Base-by-base conservation (phyloP, 768 basidiomycete genomes). In the Amanita subjunquillea region DNA sequence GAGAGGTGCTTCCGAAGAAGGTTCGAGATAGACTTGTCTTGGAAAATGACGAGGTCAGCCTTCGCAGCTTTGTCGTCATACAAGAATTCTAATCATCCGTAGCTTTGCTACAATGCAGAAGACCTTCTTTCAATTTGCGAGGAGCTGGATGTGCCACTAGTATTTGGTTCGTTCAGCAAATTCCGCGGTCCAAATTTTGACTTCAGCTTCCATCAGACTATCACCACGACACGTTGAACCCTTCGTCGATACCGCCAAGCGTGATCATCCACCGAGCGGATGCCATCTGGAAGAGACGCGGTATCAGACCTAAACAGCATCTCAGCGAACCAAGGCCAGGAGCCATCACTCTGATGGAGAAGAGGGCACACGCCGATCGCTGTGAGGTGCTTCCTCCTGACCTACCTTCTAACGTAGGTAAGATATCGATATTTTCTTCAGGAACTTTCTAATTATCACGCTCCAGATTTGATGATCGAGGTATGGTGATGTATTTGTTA, bases 241-340 rank as follows among this genome's bases (percentile, higher is more conserved):
- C 79, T 0, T 83, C 78, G 30, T 72, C 73, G n/a, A 70, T 78
- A 22, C 73, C 87, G 2, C 78, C 82, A 1, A 65, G 72, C 0
- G 75, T 72, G 27, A 85, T 95, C 56, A 88, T 94, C 34, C 72
- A 76, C n/a, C 74, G 81, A 22, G 82, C 90, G 54, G 82, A 85
- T 54, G 77, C 74, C 12, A 88, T 87, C 29, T 97, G 88, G 75
- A 64, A 68, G 27, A 73, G 73, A 41, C 82, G 88, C 10, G 85
- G 88, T 6, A 95, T 97, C 55, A 77, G 72, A 36, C 87, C 90
- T 5, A 97, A 96, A 68, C 93, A 95, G 62, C 94, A 97, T 67
- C 77, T 95, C 9, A 91, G 87, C 46, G 90, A 93, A 59, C 82
- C 86, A n/a, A 73, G 91, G n/a, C 78, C 82, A 2, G 91, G 92